Evolutionary conservation across 768 basidiomycete species (phyloP), one percentile per base, ranked within the genome.

Genomic region (Tephrocybe sp.): DNA sequence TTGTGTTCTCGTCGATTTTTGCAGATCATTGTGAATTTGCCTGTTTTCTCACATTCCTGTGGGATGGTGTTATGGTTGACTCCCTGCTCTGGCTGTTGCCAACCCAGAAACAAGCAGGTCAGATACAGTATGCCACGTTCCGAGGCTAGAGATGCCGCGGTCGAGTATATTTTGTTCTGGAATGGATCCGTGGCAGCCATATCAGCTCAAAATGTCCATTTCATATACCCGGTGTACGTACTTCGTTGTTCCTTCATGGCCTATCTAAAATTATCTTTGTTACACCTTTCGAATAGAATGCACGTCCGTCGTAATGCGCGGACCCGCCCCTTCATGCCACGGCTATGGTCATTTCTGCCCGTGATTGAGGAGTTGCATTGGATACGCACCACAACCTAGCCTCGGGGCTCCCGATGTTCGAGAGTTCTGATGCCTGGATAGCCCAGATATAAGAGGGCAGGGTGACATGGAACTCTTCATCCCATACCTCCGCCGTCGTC

Each of bases 311-410:
- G 48, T 50, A 61, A 54, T 30, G 51, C 55, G 53, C 36, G 54
- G 53, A 39, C 42, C 58, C 45, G 48, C 44, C 44, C 43, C 59
- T 56, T 54, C 51, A 42, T 39, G 48, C 49, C 40, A 41, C 37
- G 56, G 63, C 15, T 46, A 46, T 45, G 40, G 44, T 10, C 33
- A 53, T 46, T 38, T 39, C 48, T 50, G 33, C 44, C 51, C 56
- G 45, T 53, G 51, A 53, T 42, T 43, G 51, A 48, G 51, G 55
- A 53, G 51, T 48, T 45, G 45, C 44, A 34, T 53, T 53, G 45
- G 51, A 53, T 39, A 24, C 45, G 33, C 55, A 48, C 53, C 32
- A 10, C 41, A 43, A 48, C 50, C 45, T 47, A 46, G 40, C 50
- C 45, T 46, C 54, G 51, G 51, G 50, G 34, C 23, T 46, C 23